Conservation (phyloP, 1,284 basidiomycete genomes). For the Marasmius fiardii region DNA sequence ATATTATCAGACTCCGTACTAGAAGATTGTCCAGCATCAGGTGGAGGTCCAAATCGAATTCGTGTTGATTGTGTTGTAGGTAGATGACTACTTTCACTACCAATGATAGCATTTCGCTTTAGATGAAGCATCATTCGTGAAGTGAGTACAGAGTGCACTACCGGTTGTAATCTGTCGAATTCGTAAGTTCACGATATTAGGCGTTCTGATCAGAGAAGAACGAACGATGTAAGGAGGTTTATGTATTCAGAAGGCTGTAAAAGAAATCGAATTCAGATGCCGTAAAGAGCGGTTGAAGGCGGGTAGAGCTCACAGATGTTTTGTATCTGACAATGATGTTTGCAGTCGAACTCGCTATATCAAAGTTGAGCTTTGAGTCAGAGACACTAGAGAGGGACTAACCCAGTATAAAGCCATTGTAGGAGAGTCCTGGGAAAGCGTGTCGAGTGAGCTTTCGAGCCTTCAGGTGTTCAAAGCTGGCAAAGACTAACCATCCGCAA, state of each 20-base stretch:
- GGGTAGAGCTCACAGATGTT: neutral
- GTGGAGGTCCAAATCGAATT: neutral
- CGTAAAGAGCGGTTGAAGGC: too few species aligned
- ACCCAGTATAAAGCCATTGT: conserved; percentile 1
- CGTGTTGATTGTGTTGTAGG: neutral
- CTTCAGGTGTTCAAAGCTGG: too few species aligned
- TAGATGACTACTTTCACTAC: neutral
- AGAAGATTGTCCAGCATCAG: neutral
- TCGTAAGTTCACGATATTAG: too few species aligned
- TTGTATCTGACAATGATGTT: conserved; percentile 2
- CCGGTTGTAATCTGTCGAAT: neutral
- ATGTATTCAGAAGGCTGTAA: neutral
- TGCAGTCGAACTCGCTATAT: neutral
- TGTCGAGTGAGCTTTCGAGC: neutral
- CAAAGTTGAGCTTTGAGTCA: neutral
- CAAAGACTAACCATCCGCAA: neutral
- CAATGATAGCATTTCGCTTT: neutral
- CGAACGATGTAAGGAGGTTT: conserved; percentile 1
- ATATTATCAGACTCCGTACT: neutral
- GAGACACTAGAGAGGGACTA: neutral
- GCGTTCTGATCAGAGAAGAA: neutral
- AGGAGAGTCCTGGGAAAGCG: neutral
- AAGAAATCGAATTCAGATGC: neutral
- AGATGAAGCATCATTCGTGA: conserved; percentile 3
- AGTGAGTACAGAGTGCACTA: neutral